phyloP scores from a whole-genome alignment of 148 eudicot genomes.

The Cornus kousa region DNA sequence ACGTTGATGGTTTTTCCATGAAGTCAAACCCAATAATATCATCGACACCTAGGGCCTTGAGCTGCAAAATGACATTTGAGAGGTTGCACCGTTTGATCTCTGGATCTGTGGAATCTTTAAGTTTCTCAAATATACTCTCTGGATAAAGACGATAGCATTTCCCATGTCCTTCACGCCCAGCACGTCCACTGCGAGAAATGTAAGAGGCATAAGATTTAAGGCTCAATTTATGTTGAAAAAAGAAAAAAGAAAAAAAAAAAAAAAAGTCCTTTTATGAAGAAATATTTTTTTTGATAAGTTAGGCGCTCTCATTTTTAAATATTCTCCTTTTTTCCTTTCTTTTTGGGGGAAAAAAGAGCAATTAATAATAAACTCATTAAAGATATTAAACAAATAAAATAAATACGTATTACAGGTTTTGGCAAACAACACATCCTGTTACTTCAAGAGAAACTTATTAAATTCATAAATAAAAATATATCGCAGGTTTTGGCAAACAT shows the following conservation, averaged over 20 bases:
- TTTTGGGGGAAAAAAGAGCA: not conserved
- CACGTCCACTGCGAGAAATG: slow-evolving; percentile 74
- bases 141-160: slow-evolving; percentile 95
- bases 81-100: slow-evolving; percentile 88
- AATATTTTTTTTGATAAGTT: too few species aligned
- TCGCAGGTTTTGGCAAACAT: too few species aligned
- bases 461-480: too few species aligned
- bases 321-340: too few species aligned
- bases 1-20: slow-evolving; percentile 92
- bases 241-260: too few species aligned
- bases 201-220: slow-evolving; percentile 1
- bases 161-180: slow-evolving; percentile 98
- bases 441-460: too few species aligned
- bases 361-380: not conserved
- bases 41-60: slow-evolving; percentile 89
- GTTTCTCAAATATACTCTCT: slow-evolving; percentile 71
- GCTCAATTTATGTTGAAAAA: not conserved
- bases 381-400: not conserved
- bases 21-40: slow-evolving; percentile 88
- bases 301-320: too few species aligned
- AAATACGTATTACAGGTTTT: not conserved
- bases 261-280: too few species aligned
- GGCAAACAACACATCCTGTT: too few species aligned
- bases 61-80: slow-evolving; percentile 84
- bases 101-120: slow-evolving; percentile 79